Conservation (phyloP, 345 rosid species). For the Salix udensis region DNA sequence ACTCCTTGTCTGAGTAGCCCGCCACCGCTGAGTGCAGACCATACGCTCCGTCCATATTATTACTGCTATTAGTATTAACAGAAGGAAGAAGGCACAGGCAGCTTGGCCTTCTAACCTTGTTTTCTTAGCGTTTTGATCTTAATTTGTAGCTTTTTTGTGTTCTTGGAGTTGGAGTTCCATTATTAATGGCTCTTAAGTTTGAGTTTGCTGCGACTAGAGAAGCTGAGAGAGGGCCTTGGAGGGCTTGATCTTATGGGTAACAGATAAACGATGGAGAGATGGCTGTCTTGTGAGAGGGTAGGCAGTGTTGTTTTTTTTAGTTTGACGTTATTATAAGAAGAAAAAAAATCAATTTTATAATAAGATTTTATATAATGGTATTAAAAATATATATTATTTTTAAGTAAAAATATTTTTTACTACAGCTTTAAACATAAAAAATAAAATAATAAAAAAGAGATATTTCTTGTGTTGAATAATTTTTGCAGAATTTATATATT, state of each 20-base stretch:
- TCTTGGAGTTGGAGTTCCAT: neutral
- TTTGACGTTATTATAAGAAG: no score
- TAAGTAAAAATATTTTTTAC: no score
- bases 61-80: neutral
- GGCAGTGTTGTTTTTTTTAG: no score
- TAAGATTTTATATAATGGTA: no score
- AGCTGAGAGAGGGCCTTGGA: slow-evolving; percentile 24
- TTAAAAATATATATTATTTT: no score
- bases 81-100: neutral
- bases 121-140: neutral
- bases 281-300: neutral
- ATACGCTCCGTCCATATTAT: slow-evolving; percentile 73
- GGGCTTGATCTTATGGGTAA: slow-evolving; percentile 25
- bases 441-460: no score
- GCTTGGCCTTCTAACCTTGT: neutral
- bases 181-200: neutral
- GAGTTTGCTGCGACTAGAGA: slow-evolving; percentile 33
- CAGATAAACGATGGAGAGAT: slow-evolving; percentile 12
- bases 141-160: neutral
- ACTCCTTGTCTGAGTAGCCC: slow-evolving; percentile 52
- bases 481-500: no score
- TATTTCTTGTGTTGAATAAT: no score
- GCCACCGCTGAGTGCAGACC: slow-evolving; percentile 45
- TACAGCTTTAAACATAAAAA: no score
- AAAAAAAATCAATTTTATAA: no score